Evolutionary conservation across 345 rosid genomes (phyloP).

Genomic region (Excoecaria cochinchinensis): DNA sequence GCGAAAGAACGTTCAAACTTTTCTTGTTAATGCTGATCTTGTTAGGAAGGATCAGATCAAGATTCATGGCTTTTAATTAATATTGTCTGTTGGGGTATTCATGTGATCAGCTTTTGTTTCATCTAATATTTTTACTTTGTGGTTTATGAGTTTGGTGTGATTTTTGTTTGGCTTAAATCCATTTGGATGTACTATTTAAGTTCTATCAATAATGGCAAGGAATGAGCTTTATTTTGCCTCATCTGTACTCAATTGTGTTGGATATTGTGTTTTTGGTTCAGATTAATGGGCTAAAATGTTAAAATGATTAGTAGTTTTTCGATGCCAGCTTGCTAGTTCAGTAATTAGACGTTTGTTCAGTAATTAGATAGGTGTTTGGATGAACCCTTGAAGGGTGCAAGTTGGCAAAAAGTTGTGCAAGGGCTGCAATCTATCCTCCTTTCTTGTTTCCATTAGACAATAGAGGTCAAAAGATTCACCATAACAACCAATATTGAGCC

Average conservation of each 20-base stretch:
- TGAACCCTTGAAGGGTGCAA: too few species aligned
- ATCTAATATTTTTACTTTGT: neutral
- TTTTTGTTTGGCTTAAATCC: neutral
- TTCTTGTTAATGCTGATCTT: slow-evolving; percentile 19
- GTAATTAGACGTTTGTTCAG: too few species aligned
- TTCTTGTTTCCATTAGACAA: too few species aligned
- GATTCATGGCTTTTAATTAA: slow-evolving; percentile 27
- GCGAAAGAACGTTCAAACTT: slow-evolving; percentile 21
- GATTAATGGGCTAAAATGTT: neutral
- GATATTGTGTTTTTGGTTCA: neutral
- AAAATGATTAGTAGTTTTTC: too few species aligned
- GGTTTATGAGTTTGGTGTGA: neutral
- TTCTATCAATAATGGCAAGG: neutral
- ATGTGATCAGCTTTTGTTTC: neutral
- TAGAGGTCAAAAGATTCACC: too few species aligned
- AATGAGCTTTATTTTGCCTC: neutral
- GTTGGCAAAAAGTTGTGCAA: too few species aligned
- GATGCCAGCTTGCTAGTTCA: too few species aligned
- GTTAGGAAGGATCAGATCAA: slow-evolving; percentile 32
- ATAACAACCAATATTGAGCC: too few species aligned
- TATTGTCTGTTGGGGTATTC: neutral
- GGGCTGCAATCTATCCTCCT: too few species aligned
- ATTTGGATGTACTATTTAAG: neutral
- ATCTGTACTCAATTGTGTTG: too few species aligned
- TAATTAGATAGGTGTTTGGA: too few species aligned